Percentiles rank a stretch among this genome's conserved stretches.
phyloP scores from a whole-genome alignment of 441 rosid species.

The Sinapis alba region DNA sequence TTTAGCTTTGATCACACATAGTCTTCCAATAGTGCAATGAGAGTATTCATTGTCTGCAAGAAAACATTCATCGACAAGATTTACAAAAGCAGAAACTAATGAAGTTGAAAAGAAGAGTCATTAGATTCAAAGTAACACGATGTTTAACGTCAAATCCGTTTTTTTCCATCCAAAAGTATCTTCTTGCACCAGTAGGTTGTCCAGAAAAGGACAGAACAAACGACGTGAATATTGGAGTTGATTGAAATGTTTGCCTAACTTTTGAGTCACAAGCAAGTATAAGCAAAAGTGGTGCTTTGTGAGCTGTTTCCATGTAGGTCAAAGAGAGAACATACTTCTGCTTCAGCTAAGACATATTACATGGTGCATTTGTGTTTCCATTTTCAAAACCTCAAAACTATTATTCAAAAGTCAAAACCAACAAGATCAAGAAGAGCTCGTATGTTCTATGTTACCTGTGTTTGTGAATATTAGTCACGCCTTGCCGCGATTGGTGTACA shows the following conservation, averaged over 20 bases:
- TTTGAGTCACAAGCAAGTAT: neutral
- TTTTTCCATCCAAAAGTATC: neutral
- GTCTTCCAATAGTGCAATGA: neutral
- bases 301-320: neutral
- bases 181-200: neutral
- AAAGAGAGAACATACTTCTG: neutral
- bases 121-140: slow-evolving; percentile 15
- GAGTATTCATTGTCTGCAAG: neutral
- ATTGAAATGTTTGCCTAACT: neutral
- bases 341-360: neutral
- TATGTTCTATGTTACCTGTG: neutral
- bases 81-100: neutral
- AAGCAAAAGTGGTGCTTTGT: neutral
- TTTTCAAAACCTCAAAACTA: neutral
- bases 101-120: slow-evolving; percentile 15
- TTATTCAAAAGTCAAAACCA: neutral
- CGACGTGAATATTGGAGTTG: neutral
- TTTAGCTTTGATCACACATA: neutral
- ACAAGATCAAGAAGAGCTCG: neutral
- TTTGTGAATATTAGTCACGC: neutral
- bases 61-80: slow-evolving; percentile 8
- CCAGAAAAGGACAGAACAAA: neutral
- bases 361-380: neutral
- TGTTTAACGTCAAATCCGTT: neutral
- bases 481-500: neutral